These are phyloP conservation scores for Parmelia sp. DNA, from an alignment of 495 filamentous ascomycete genomes.

Conservation along the genomic window DNA sequence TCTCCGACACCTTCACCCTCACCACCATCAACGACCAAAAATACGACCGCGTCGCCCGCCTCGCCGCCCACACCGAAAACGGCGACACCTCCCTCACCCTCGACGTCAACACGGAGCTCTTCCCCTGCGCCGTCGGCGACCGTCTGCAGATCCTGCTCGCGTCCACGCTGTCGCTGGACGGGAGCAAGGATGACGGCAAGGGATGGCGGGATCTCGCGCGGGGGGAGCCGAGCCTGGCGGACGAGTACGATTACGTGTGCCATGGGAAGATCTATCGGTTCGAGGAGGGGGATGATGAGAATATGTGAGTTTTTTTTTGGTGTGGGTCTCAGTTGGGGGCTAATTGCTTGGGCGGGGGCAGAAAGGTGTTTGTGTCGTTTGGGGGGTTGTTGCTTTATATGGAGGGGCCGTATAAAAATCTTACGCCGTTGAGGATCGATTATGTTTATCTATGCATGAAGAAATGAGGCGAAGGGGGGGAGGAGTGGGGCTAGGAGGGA, in stretches of 20 bases:
- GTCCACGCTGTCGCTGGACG: constrained; percentile 78
- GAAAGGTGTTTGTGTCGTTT: constrained; percentile 88
- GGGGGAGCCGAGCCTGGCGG: constrained; percentile 73
- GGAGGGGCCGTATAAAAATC: constrained; percentile 91
- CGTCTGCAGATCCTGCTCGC: constrained; percentile 73
- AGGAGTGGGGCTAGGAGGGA: not conserved
- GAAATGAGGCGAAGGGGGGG: constrained; percentile 50
- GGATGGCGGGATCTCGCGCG: constrained; percentile 75
- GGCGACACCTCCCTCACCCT: constrained; percentile 67
- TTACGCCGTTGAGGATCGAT: constrained; percentile 83
- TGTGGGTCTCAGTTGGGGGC: not conserved
- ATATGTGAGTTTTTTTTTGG: constrained; percentile 58
- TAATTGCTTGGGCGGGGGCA: constrained; percentile 32
- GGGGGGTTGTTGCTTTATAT: constrained; percentile 84
- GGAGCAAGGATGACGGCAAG: constrained; percentile 62
- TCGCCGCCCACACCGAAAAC: constrained; percentile 65
- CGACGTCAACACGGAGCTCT: constrained; percentile 92
- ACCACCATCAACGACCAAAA: constrained; percentile 69
- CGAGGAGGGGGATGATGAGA: constrained; percentile 76
- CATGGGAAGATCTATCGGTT: constrained; percentile 97
- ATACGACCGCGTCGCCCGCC: constrained; percentile 89
- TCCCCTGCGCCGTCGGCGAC: constrained; percentile 65
- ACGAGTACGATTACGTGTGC: constrained; percentile 95
- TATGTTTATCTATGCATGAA: constrained; percentile 89
- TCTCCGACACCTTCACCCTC: constrained; percentile 86